These are phyloP conservation scores for Talaromyces sp. DNA, from an alignment of 2,329 filamentous ascomycete species.

Conservation along the genomic window DNA sequence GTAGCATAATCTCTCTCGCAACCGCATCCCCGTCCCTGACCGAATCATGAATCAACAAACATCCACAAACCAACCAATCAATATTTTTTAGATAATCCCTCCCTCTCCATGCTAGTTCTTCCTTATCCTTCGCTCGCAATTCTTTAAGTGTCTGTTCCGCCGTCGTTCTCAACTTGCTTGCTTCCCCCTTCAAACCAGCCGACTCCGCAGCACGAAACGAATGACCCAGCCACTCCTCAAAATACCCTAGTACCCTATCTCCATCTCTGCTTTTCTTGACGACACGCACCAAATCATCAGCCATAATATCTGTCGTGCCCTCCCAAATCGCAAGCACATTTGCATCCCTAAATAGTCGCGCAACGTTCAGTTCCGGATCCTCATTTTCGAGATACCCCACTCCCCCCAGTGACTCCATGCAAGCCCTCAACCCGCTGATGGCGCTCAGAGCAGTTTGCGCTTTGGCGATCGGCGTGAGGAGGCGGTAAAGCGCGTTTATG, in stretches of 20 bases:
- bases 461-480: slow-evolving; percentile 35
- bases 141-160: slow-evolving; percentile 28
- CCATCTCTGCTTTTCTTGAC: slow-evolving; percentile 8
- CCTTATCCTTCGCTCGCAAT: slow-evolving; percentile 17
- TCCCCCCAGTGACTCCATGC: slow-evolving; percentile 33
- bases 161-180: slow-evolving; percentile 46
- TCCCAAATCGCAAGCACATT: slow-evolving; percentile 57
- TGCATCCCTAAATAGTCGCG: slow-evolving; percentile 62
- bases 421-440: slow-evolving; percentile 25
- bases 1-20: slow-evolving; percentile 23
- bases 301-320: slow-evolving; percentile 67
- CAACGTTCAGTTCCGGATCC: slow-evolving; percentile 61
- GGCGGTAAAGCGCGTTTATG: slow-evolving; percentile 28
- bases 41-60: slow-evolving; percentile 31
- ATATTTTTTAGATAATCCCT: slow-evolving; percentile 29
- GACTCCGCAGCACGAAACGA: slow-evolving; percentile 33
- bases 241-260: slow-evolving; percentile 19
- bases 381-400: slow-evolving; percentile 33
- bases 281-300: slow-evolving; percentile 46
- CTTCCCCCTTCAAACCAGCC: not conserved
- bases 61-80: slow-evolving; percentile 29
- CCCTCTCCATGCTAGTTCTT: slow-evolving; percentile 29
- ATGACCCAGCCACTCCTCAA: slow-evolving; percentile 43
- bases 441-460: slow-evolving; percentile 26
- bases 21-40: slow-evolving; percentile 29